Evolutionary conservation across 2,329 filamentous ascomycete genomes (phyloP), one percentile per base, ranked within the genome.

Genomic region (Pyricularia pennisetigena): DNA sequence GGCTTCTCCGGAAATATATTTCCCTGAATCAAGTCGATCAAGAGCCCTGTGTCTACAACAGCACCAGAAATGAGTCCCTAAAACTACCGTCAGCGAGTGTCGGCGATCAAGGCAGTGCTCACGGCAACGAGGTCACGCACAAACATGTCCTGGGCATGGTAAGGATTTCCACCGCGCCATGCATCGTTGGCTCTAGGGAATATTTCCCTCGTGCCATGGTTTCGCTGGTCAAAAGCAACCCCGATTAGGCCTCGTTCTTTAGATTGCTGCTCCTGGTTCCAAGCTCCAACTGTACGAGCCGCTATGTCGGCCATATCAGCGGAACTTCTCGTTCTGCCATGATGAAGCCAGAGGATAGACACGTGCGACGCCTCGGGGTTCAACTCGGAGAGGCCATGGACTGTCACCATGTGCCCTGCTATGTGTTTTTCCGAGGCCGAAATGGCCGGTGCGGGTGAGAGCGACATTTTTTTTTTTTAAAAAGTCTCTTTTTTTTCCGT

Each of bases 61-160:
- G 91, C 94, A 67, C 86, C 84, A 78, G 87, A 86, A 69, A 94
- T 90, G 70, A 88, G 86, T 32, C 86, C 88, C 66, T 67, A n/a
- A 32, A 65, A 16, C 8, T 16, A 2, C 59, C 24, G 16, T 62
- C 24, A 62, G 59, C 59, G 12, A 61, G 23, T 26, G 57, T 61
- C 23, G 3, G 24, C 3, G n/a, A 26, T n/a, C 4, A 12, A 10
- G 23, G 1, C 1, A 12, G 23, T 24, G 10, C 12, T 24, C 8
- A 26, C 12, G 1, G 9, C 24, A 24, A 24, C 8, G 29, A 16
- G 12, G 3, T 20, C 9, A 35, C 66, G 32, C 26, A 67, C 66
- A 76, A 95, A 93, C 93, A 99, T 97, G 77, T 99, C 95, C 75
- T 92, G 88, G 0, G 93, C 94, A 80, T 98, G 95, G 7, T 83